Base-by-base conservation (phyloP, 2,329 filamentous ascomycete species). In the Ophiostoma novo-ulmi region DNA sequence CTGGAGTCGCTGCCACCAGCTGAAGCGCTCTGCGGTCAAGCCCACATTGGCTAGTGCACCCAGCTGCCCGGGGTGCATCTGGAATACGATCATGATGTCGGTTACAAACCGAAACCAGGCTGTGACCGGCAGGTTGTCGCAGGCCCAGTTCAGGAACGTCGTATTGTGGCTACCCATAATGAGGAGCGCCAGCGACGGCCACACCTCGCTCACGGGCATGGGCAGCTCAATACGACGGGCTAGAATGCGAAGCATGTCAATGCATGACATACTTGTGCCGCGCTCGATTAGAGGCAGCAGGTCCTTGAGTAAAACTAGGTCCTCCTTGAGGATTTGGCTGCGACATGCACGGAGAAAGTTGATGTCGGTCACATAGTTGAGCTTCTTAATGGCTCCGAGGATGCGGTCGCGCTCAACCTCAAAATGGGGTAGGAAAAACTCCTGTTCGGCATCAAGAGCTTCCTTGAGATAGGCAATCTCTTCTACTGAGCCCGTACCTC, bases 401-500 rank as follows among this genome's bases (percentile, higher is more conserved):
- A 76, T 69, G 17, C 70, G 73, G 58, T 70, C 71, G 35, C 75
- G 73, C 44, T 76, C 75, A 0, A 71, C 65, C 10, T 76, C 72
- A 2, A 69, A 67, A 26, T 71, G 71, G 0, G 67, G 67, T 14
- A 70, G 68, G 71, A 71, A 74, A 20, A 76, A 73, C 44, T 71
- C 41, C 6, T 73, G 73, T 17, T 73, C 72, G 8, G 61, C 69
- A 31, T 74, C 71, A 5, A 76, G 72, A 4, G 69, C 44, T 1
- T 39, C 63, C 41, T 73, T 63, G 68, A 74, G 55, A 2, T 31
- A 35, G 0, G 68, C 70, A 22, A 70, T 68, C 22, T 67, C 67
- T 5, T 69, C 72, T 3, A 35, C 67, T 31, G 70, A 61, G 5
- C 66, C 68, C 10, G 70, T 68, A 3, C 74, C 74, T 7, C 73